phyloP scores from a whole-genome alignment of 2,329 filamentous ascomycete genomes.

The Aspergillus ochraceoroseus region DNA sequence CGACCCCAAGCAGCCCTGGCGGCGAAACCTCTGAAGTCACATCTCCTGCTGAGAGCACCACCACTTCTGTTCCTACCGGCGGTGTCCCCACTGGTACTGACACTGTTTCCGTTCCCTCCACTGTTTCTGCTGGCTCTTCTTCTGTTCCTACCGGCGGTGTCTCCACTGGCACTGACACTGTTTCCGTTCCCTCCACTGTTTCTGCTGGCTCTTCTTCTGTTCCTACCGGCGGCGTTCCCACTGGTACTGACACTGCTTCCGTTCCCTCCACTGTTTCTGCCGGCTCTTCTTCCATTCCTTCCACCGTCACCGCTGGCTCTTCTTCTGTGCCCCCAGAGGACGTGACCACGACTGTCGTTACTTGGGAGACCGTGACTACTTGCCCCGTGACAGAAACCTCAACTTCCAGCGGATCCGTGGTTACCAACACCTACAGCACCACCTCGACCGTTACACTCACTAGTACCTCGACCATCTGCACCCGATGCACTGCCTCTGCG shows the following conservation, averaged over 20 bases:
- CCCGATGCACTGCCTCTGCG: conserved; percentile 3
- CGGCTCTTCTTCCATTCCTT: conserved; percentile 9
- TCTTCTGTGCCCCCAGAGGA: conserved; percentile 11
- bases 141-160: conserved; percentile 13
- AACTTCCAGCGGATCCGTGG: conserved; percentile 12
- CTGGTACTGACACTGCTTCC: background rate
- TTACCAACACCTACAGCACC: conserved; percentile 9
- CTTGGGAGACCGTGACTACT: conserved; percentile 14
- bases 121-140: background rate
- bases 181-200: no score
- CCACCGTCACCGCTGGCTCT: conserved; percentile 4
- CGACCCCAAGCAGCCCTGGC: no score
- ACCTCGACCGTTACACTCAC: conserved; percentile 12
- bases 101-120: conserved; percentile 7
- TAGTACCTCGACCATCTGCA: conserved; percentile 11
- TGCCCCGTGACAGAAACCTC: conserved; percentile 15
- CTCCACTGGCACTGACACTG: background rate
- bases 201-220: background rate
- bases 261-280: conserved; percentile 3
- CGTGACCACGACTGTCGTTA: conserved; percentile 16
- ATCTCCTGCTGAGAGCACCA: conserved; percentile 16
- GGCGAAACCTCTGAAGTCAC: conserved; percentile 12
- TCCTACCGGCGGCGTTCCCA: conserved; percentile 14
- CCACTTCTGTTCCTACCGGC: no score
- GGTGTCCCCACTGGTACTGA: conserved; percentile 15